Evolutionary conservation across 2,329 filamentous ascomycete genomes (phyloP).

Genomic region (Canariomyces notabilis): DNA sequence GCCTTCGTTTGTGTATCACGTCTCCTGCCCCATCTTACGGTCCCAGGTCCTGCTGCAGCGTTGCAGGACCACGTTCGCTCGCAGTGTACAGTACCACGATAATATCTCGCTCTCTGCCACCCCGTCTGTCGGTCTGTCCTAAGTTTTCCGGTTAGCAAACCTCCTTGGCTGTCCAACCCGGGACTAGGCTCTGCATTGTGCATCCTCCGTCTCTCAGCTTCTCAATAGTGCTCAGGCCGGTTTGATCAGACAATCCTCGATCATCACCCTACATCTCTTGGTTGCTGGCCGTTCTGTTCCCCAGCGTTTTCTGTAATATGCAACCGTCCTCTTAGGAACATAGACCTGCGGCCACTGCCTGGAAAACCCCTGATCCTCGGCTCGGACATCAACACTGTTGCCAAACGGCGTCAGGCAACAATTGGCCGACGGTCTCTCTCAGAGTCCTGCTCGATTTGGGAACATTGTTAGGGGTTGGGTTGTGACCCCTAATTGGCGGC

Average conservation of each 20-base stretch:
- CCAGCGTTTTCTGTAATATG: conserved; percentile 5
- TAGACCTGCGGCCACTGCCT: conserved; percentile 4
- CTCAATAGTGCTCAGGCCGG: background rate
- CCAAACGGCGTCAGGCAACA: background rate
- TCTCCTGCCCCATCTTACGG: background rate
- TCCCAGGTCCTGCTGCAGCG: background rate
- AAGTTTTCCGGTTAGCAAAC: conserved; percentile 7
- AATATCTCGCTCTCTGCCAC: conserved; percentile 16
- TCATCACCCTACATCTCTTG: background rate
- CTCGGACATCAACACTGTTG: conserved; percentile 1
- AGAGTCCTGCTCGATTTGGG: too few species aligned
- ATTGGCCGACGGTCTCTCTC: background rate
- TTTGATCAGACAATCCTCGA: background rate
- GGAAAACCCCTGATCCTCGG: conserved; percentile 5
- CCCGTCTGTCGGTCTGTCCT: conserved; percentile 1
- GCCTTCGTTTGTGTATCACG: background rate
- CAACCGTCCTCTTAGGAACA: conserved; percentile 7
- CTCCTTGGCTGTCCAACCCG: conserved; percentile 1
- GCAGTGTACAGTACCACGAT: conserved; percentile 18
- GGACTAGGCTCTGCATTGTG: conserved; percentile 6
- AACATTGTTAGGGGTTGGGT: too few species aligned
- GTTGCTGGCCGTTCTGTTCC: background rate
- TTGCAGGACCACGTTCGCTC: conserved; percentile 12
- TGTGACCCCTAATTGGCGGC: too few species aligned
- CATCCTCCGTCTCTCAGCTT: background rate